Evolutionary conservation across 768 basidiomycete genomes (phyloP).

Genomic region (button mushroom (Agaricus bisporus)): DNA sequence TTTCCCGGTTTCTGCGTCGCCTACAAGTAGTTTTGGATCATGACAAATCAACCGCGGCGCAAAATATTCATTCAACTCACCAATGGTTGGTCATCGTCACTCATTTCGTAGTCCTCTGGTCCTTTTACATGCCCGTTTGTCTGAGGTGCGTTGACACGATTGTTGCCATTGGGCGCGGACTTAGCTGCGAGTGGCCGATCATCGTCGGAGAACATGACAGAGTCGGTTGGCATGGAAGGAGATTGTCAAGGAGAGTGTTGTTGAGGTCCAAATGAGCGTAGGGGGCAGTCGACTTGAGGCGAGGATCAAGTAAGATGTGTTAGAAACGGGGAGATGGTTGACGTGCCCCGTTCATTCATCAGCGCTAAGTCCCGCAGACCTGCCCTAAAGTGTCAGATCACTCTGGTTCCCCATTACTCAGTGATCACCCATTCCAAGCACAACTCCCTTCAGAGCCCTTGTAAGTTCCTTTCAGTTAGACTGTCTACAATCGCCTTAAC

Average conservation of each 20-base stretch:
- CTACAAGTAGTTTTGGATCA: neutral
- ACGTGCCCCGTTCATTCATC: slow-evolving; percentile 20
- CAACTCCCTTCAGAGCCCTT: slow-evolving; percentile 1
- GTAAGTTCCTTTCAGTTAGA: slow-evolving; percentile 4
- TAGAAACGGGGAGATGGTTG: slow-evolving; percentile 22
- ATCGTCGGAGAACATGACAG: slow-evolving; percentile 52
- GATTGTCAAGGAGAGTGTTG: slow-evolving; percentile 20
- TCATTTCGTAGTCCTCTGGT: slow-evolving; percentile 42
- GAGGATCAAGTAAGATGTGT: slow-evolving; percentile 16
- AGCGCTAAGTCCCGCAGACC: slow-evolving; percentile 39
- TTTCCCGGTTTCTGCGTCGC: slow-evolving; percentile 53
- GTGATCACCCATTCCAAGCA: slow-evolving; percentile 4
- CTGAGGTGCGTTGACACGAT: slow-evolving; percentile 14
- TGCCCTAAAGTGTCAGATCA: slow-evolving; percentile 51
- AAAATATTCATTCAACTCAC: slow-evolving; percentile 37
- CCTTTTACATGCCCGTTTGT: slow-evolving; percentile 41
- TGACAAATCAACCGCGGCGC: neutral
- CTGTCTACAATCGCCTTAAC: slow-evolving; percentile 11
- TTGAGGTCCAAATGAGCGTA: slow-evolving; percentile 14
- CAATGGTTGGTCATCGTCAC: slow-evolving; percentile 71
- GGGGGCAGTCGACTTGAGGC: slow-evolving; percentile 11
- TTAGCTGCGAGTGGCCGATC: slow-evolving; percentile 46
- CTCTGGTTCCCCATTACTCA: slow-evolving; percentile 14
- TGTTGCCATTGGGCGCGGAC: slow-evolving; percentile 34
- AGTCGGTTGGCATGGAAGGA: slow-evolving; percentile 38